phyloP scores from a whole-genome alignment of 495 filamentous ascomycete species.

The Aspergillus egyptiacus region DNA sequence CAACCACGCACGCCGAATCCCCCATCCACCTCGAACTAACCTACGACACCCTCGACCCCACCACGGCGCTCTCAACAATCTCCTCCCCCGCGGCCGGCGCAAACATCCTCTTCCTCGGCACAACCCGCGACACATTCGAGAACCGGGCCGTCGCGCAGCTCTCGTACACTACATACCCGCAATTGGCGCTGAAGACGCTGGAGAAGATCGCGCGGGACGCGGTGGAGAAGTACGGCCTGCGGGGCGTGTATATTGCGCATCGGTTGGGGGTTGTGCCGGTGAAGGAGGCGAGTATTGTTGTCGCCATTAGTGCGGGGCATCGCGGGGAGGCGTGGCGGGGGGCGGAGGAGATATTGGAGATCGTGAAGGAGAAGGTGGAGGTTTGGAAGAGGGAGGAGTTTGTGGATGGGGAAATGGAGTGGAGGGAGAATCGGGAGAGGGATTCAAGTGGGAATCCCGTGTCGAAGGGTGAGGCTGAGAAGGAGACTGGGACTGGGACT shows the following conservation, averaged over 20 bases:
- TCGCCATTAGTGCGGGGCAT: constrained; percentile 82
- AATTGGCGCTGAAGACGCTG: constrained; percentile 72
- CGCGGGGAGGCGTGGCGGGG: constrained; percentile 83
- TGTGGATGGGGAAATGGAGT: constrained; percentile 70
- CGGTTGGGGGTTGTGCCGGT: constrained; percentile 83
- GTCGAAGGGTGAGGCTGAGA: neutral
- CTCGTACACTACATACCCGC: constrained; percentile 74
- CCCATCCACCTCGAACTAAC: constrained; percentile 49
- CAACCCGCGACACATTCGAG: constrained; percentile 80
- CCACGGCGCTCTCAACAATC: constrained; percentile 56
- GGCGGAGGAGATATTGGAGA: constrained; percentile 85
- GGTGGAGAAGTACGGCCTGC: constrained; percentile 53
- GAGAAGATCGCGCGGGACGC: constrained; percentile 57
- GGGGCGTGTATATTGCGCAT: constrained; percentile 73
- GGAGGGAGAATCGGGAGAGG: constrained; percentile 88
- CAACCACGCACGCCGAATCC: constrained; percentile 19
- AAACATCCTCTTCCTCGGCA: constrained; percentile 82
- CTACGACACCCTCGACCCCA: constrained; percentile 53
- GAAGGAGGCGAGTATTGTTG: constrained; percentile 84
- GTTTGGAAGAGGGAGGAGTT: constrained; percentile 97
- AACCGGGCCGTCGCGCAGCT: constrained; percentile 68
- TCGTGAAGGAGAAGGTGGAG: constrained; percentile 78
- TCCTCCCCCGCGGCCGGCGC: constrained; percentile 79
- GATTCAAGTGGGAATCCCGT: constrained; percentile 36
- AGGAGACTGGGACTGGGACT: neutral